Percentiles rank a stretch among this genome's conserved stretches.
Conservation (phyloP, 768 basidiomycete genomes). For the Boletus vinaceobasis region DNA sequence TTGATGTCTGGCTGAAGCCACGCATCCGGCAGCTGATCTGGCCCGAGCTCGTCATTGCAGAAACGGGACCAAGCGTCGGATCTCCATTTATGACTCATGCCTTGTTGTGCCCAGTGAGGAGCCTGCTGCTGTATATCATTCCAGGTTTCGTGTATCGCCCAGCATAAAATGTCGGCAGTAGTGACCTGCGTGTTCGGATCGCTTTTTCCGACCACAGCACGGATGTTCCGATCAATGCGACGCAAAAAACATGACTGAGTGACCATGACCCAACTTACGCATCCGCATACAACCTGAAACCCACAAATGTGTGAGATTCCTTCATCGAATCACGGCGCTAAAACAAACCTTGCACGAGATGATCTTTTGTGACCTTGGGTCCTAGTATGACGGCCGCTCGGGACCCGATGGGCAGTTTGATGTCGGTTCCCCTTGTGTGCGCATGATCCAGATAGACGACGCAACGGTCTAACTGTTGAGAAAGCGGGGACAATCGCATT, state of each 20-base stretch:
- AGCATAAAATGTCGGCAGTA: constrained; percentile 39
- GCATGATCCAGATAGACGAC: constrained; percentile 33
- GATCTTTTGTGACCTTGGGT: constrained; percentile 34
- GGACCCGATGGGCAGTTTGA: constrained; percentile 28
- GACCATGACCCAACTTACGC: constrained; percentile 33
- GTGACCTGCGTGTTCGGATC: background rate
- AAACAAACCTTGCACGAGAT: constrained; percentile 31
- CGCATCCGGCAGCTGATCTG: no score
- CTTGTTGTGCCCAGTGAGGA: constrained; percentile 44
- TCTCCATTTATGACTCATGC: constrained; percentile 35
- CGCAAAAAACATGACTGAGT: constrained; percentile 45
- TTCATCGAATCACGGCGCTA: background rate
- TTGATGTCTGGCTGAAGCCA: no score
- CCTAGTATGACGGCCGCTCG: constrained; percentile 15
- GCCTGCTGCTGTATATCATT: constrained; percentile 34
- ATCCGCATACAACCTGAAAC: no score
- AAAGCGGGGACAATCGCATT: constrained; percentile 27
- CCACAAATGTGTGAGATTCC: background rate
- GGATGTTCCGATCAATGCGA: constrained; percentile 38
- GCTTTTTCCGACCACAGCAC: constrained; percentile 14
- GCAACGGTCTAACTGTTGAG: constrained; percentile 27
- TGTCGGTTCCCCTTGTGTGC: constrained; percentile 29
- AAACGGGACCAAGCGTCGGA: no score
- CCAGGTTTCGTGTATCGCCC: constrained; percentile 46
- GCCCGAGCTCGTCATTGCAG: no score